Evolutionary conservation across 148 eudicot species (phyloP).

Genomic region (Persicaria maculosa): DNA sequence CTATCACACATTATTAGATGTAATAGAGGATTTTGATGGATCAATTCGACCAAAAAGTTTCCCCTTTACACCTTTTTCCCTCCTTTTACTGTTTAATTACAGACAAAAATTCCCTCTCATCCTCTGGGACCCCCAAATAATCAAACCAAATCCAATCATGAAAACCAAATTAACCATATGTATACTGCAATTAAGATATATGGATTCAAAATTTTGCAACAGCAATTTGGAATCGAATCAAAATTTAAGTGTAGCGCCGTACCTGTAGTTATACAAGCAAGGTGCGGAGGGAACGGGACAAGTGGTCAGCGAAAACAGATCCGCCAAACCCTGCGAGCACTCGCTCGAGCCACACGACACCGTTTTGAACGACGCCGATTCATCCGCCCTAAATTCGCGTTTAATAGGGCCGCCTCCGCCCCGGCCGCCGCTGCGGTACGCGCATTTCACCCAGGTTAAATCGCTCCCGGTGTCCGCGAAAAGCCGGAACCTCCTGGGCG

Average conservation of each 20-base stretch:
- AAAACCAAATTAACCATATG: not conserved
- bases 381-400: conserved; percentile 1
- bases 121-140: not conserved
- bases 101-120: not conserved
- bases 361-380: conserved; percentile 6
- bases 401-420: not conserved
- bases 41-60: no score
- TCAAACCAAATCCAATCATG: not conserved
- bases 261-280: conserved; percentile 14
- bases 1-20: no score
- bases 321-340: conserved; percentile 1
- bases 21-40: no score
- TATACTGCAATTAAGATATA: not conserved
- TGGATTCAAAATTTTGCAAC: not conserved
- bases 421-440: not conserved
- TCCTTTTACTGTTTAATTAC: not conserved
- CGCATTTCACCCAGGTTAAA: conserved; percentile 63
- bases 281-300: conserved; percentile 7
- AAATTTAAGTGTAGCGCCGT: not conserved
- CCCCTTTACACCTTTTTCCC: not conserved
- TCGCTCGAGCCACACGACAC: conserved; percentile 10
- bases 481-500: conserved; percentile 50
- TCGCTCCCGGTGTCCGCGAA: conserved; percentile 70
- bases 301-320: conserved; percentile 1
- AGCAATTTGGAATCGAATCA: not conserved